phyloP scores from a whole-genome alignment of 2,329 filamentous ascomycete genomes.

The Diaporthe sp. region DNA sequence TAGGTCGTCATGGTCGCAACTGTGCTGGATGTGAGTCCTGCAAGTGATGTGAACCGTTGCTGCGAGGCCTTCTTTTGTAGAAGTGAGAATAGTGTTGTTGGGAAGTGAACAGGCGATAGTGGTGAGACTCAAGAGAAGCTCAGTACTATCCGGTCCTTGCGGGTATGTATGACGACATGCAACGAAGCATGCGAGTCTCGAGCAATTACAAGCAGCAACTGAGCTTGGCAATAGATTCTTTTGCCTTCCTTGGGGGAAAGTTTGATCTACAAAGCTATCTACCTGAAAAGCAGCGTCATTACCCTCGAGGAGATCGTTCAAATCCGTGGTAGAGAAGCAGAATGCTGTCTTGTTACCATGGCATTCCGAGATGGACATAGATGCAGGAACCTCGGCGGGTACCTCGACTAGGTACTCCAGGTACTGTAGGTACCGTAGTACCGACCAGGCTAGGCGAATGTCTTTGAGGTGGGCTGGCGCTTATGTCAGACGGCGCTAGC shows the following conservation, averaged over 20 bases:
- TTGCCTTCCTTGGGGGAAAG: background rate
- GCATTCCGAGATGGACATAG: background rate
- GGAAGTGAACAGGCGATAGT: constrained; percentile 16
- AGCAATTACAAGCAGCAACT: background rate
- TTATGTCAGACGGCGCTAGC: constrained; percentile 28
- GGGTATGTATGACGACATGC: constrained; percentile 29
- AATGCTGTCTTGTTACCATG: background rate
- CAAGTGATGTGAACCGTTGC: background rate
- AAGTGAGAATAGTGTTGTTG: background rate
- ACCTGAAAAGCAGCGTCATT: background rate
- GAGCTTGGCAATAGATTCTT: constrained; percentile 1
- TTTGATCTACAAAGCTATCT: background rate
- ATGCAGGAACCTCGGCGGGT: constrained; percentile 4
- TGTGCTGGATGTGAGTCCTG: background rate
- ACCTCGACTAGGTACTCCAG: no score
- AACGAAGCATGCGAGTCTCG: constrained; percentile 4
- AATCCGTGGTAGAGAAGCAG: background rate
- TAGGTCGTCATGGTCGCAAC: constrained; percentile 78
- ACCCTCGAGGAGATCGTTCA: background rate
- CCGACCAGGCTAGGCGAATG: background rate
- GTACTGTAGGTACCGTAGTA: background rate
- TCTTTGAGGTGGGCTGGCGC: background rate
- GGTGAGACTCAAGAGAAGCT: constrained; percentile 21
- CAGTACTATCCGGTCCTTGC: constrained; percentile 1
- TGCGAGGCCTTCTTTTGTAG: background rate